phyloP scores from a whole-genome alignment of 2,329 filamentous ascomycete genomes.

The Neonectria faginata region DNA sequence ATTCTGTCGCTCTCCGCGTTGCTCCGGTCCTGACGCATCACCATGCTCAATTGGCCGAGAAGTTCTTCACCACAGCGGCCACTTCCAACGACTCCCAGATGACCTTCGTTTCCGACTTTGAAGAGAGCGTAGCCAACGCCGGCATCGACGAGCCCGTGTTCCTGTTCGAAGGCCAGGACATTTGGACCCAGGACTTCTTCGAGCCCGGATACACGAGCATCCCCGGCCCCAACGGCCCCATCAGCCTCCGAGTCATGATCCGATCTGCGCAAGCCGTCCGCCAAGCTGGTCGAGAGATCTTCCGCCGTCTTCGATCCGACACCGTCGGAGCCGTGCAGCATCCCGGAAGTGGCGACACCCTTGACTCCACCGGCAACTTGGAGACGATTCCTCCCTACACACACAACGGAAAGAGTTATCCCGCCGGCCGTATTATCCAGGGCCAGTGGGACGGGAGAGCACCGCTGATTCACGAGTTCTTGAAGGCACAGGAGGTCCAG shows the following conservation, averaged over 20 bases:
- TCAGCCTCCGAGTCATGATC: constrained; percentile 49
- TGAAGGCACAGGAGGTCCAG: constrained; percentile 52
- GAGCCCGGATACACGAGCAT: constrained; percentile 55
- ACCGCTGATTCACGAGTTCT: constrained; percentile 43
- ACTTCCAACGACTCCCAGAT: background rate
- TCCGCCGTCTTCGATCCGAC: constrained; percentile 46
- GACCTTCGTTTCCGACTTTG: constrained; percentile 17
- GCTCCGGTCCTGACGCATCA: constrained; percentile 54
- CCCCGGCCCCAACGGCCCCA: constrained; percentile 50
- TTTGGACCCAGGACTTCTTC: constrained; percentile 56
- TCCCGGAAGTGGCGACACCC: constrained; percentile 25
- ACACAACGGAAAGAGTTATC: constrained; percentile 35
- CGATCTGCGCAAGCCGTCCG: constrained; percentile 46
- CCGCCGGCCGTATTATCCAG: constrained; percentile 38
- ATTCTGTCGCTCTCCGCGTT: constrained; percentile 48
- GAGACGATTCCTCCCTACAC: constrained; percentile 53
- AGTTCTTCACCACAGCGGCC: constrained; percentile 31
- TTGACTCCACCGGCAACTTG: constrained; percentile 48
- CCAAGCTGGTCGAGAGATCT: constrained; percentile 47
- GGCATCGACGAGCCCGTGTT: constrained; percentile 14
- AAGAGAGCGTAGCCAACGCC: background rate
- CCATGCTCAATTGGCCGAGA: constrained; percentile 47
- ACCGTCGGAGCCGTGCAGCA: constrained; percentile 49
- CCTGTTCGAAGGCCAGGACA: constrained; percentile 38
- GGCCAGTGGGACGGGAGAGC: constrained; percentile 28